Evolutionary conservation across 306 rosid species (phyloP), one percentile per base, ranked within the genome.

Genomic region (Vigna unguiculata): DNA sequence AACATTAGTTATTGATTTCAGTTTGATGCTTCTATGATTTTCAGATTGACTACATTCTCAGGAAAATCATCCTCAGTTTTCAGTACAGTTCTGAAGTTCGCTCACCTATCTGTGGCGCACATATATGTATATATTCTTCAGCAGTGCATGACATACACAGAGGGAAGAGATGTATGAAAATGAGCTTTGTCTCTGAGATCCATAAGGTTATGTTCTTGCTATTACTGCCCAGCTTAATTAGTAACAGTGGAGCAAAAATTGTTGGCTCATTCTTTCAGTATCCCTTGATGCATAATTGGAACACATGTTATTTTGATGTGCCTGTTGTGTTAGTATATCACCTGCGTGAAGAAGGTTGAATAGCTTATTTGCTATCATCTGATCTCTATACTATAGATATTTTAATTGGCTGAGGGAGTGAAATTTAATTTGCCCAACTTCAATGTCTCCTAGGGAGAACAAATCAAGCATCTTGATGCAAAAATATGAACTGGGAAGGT

Each of bases 151-250:
- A 22, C 62, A 55, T 57, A 64, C 77, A 79, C 84, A 80, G 54
- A 8, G 81, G 81, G 4, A 30, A 40, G 93, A 90, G 80, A 89
- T 90, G 92, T 89, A 43, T 85, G 71, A 86, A 74, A 55, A 85
- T 90, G 96, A 87, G 77, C 79, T 87, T 76, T 77, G 52, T 75
- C 63, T 81, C 84, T 40, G 72, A 83, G 80, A 75, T 80, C 36
- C 69, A 41, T 24, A 78, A 84, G 81, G 76, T 69, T 82, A 79
- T 76, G 16, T 21, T 40, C 77, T 74, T 75, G 16, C 24, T 62
- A 19, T 77, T 57, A 64, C 74, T 83, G 20, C 46, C 61, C 47
- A 70, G 54, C 64, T 71, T 63, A 71, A 21, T 55, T 72, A 74
- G 60, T 72, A 84, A 51, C 52, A 65, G 61, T 41, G 82, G 74